Evolutionary conservation across 148 eudicot species (phyloP).

Genomic region (Gaultheria prostrata): DNA sequence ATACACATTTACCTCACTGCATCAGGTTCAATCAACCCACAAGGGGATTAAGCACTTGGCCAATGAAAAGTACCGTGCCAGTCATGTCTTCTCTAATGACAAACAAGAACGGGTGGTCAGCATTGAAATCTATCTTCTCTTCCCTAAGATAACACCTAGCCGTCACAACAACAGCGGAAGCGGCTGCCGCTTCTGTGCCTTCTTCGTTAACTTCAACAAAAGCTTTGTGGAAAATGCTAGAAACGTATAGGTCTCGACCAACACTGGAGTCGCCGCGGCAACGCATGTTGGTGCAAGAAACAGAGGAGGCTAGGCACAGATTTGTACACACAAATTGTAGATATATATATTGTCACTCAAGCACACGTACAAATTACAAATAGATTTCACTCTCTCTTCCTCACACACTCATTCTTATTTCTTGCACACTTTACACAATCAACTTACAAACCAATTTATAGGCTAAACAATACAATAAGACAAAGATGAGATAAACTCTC

Average conservation of each 20-base stretch:
- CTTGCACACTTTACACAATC: no score
- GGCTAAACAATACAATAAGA: no score
- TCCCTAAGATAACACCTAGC: conserved; percentile 17
- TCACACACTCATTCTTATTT: no score
- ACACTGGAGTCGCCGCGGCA: no score
- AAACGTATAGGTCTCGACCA: conserved; percentile 52
- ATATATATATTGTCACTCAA: no score
- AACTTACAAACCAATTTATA: no score
- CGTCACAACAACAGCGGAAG: conserved; percentile 46
- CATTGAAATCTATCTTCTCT: conserved; percentile 62
- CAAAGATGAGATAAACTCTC: no score
- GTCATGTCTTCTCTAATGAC: conserved; percentile 73
- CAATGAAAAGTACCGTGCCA: conserved; percentile 64
- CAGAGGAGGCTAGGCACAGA: no score
- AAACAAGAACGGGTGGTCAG: conserved; percentile 85
- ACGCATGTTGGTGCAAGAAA: no score
- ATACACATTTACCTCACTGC: neutral
- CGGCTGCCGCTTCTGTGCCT: conserved; percentile 93
- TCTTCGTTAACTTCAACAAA: conserved; percentile 88
- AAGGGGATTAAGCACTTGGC: conserved; percentile 65
- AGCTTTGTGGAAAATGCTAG: conserved; percentile 70
- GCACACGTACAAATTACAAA: no score
- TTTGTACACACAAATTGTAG: no score
- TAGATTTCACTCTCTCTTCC: no score
- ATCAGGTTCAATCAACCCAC: conserved; percentile 16